Base-by-base conservation (phyloP, 441 rosid genomes). In the Adansonia grandidieri region DNA sequence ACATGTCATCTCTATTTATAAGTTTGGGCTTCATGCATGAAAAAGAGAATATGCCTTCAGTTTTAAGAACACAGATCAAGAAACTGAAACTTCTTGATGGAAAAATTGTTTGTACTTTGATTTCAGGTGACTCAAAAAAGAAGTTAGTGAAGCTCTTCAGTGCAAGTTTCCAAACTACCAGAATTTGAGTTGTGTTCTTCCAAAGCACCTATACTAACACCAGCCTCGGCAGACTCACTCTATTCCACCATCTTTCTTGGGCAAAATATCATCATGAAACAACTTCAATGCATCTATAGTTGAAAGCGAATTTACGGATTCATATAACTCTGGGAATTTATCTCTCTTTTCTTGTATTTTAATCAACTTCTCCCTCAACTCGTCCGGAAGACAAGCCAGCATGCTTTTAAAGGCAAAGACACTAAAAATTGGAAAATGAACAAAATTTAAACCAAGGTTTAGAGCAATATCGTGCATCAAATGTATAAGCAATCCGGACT, bases 371-470 rank as follows among this genome's bases (percentile, higher is more conserved):
- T 85, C 88, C 79, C 84, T 90, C 82, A 91, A 61, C 7, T 60
- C 89, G 65, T 86, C 77, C 0, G 95, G 96, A 62, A 93, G 91
- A 77, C 87, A 88, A 42, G 89, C 88, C 69, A 93, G 24, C 6
- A 86, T 90, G 80, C 96, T 93, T 84, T 65, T 77, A 56, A 56
- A 73, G 44, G 44, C 32, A 80, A 50, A 24, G 48, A 67, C 66
- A 68, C 71, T 75, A 65, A n/a, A 48, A 20, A 76, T 42, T 54
- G 5, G n/a, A 45, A 10, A 17, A 67, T 32, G 9, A 71, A 45
- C 32, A 32, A 76, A 3, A 77, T 54, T 37, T 5, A 9, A 63
- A 37, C 9, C 2, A 54, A 1, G 40, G 48, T 62, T 9, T 71
- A 13, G 37, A 37, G 14, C 11, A 62, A 72, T 10, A 20, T 20